These are phyloP conservation scores for Berberis thunbergii DNA, from an alignment of 164 flowering plant genomes.

Conservation along the genomic window DNA sequence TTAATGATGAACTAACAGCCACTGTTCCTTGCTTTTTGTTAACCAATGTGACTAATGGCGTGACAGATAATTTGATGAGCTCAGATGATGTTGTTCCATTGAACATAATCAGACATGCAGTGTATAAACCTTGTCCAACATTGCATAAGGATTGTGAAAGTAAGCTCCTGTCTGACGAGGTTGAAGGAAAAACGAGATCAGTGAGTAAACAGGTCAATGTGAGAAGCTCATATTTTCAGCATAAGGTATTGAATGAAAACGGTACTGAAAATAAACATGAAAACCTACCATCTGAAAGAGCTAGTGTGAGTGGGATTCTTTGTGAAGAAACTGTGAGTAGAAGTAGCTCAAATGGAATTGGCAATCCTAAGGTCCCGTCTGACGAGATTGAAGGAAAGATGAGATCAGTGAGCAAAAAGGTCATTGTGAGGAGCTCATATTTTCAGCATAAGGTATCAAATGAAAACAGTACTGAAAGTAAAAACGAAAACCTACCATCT, in stretches of 20 bases:
- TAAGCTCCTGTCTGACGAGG: constrained; percentile 13
- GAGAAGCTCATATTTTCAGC: constrained; percentile 56
- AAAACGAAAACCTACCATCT: constrained; percentile 16
- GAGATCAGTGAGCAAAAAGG: too few relatives aligned
- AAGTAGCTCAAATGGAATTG: constrained; percentile 8
- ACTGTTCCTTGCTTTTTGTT: not conserved
- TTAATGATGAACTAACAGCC: not conserved
- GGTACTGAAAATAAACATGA: constrained; percentile 15
- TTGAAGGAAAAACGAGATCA: constrained; percentile 20
- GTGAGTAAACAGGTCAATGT: constrained; percentile 26
- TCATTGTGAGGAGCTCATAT: too few relatives aligned
- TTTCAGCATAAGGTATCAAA: too few relatives aligned
- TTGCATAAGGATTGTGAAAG: constrained; percentile 25
- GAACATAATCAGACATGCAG: constrained; percentile 18
- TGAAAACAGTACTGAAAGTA: constrained; percentile 4
- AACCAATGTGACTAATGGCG: constrained; percentile 7
- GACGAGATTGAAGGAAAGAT: constrained; percentile 23
- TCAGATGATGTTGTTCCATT: constrained; percentile 14
- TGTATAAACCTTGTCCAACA: constrained; percentile 30
- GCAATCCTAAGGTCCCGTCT: constrained; percentile 5
- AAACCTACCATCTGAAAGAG: constrained; percentile 14
- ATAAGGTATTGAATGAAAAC: constrained; percentile 21
- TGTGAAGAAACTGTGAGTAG: constrained; percentile 10
- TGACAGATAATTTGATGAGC: constrained; percentile 9
- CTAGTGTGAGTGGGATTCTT: constrained; percentile 1